Percentiles rank a stretch among this genome's conserved stretches.
These are phyloP conservation scores for Paramyrothecium sp. DNA, from an alignment of 2,329 filamentous ascomycete genomes.

Conservation along the genomic window DNA sequence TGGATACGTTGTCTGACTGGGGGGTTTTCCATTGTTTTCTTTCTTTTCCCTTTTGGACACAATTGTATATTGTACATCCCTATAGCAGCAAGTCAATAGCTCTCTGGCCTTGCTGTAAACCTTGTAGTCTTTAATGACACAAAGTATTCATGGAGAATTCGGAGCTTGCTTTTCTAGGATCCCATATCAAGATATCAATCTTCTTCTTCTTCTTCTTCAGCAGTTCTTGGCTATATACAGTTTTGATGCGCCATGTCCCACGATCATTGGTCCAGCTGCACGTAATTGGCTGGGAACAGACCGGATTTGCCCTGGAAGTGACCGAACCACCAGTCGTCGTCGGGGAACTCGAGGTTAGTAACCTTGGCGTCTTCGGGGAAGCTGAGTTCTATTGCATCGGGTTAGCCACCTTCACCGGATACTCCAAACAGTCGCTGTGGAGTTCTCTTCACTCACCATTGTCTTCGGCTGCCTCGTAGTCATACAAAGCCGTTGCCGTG, in stretches of 20 bases:
- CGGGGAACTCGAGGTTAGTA: conserved; percentile 85
- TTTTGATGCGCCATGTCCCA: neutral
- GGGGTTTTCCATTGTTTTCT: too few species aligned
- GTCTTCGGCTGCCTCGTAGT: conserved; percentile 96
- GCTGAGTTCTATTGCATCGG: conserved; percentile 57
- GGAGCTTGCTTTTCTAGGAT: neutral
- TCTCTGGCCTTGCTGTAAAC: neutral
- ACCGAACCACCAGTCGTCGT: conserved; percentile 99
- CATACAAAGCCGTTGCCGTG: conserved; percentile 84
- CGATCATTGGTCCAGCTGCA: conserved; percentile 49
- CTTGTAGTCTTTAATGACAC: neutral
- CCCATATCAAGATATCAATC: neutral
- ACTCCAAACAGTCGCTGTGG: neutral
- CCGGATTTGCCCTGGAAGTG: conserved; percentile 76
- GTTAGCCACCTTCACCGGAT: conserved; percentile 16
- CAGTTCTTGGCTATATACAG: neutral
- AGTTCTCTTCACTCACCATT: conserved; percentile 58
- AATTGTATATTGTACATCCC: neutral
- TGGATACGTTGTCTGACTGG: too few species aligned
- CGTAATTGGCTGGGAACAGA: conserved; percentile 78
- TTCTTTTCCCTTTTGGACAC: neutral
- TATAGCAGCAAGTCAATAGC: neutral
- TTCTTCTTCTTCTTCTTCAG: neutral
- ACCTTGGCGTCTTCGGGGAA: conserved; percentile 90
- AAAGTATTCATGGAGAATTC: neutral